Evolutionary conservation across 2,329 filamentous ascomycete species (phyloP).

Genomic region (Diaporthe velutina): DNA sequence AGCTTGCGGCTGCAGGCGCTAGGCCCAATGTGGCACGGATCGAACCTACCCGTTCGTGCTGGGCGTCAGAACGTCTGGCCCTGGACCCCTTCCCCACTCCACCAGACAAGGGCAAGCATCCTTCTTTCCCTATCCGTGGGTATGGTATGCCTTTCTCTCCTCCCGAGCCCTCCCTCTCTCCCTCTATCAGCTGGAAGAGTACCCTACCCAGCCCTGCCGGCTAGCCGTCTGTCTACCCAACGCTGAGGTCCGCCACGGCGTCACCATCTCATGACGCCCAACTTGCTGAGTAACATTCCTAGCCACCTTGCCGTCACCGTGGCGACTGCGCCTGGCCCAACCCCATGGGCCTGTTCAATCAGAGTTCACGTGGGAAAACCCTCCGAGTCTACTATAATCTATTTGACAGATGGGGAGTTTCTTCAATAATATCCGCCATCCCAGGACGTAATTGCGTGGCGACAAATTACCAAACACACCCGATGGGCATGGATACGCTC

Average conservation of each 20-base stretch:
- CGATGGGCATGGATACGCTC: not conserved
- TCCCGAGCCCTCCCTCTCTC: not conserved
- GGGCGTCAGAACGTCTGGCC: slow-evolving; percentile 34
- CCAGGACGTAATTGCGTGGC: not conserved
- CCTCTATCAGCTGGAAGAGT: no score
- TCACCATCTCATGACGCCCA: not conserved
- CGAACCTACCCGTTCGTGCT: slow-evolving; percentile 26
- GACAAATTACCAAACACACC: not conserved
- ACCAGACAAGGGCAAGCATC: slow-evolving; percentile 23
- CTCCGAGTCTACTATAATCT: not conserved
- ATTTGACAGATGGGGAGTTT: not conserved
- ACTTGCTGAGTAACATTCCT: slow-evolving; percentile 11
- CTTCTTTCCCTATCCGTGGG: not conserved
- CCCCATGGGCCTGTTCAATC: slow-evolving; percentile 2
- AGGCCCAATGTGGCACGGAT: slow-evolving; percentile 28
- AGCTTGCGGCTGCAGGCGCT: slow-evolving; percentile 36
- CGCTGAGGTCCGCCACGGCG: no score
- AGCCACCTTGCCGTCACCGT: not conserved
- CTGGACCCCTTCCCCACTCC: slow-evolving; percentile 21
- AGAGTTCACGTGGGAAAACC: slow-evolving; percentile 12
- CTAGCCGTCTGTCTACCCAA: no score
- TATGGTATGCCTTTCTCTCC: not conserved
- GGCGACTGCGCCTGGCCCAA: not conserved
- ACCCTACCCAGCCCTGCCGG: not conserved
- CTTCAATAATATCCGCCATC: slow-evolving; percentile 21